Base-by-base conservation (phyloP, 768 basidiomycete species). In the Boletus huronensis region DNA sequence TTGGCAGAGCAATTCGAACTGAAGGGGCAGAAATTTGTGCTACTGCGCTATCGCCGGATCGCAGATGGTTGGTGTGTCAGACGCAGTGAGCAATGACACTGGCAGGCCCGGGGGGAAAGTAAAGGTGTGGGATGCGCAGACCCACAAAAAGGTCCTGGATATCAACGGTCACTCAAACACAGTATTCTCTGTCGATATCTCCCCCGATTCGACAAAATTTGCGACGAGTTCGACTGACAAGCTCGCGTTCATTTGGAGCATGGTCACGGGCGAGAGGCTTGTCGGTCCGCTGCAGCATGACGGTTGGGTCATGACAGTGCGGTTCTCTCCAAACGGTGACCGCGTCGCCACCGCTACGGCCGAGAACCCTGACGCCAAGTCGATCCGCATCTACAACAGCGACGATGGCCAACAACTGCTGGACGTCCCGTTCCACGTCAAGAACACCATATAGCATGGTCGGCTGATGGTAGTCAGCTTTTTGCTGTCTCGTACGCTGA, bases 251-350 rank as follows among this genome's bases (percentile, higher is more conserved):
- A 41, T 58, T 14, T 54, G 57, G 57, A 41, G 5, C 28, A 4
- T 50, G 5, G 17, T 10, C 7, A 52, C 36, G 0, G 57, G 57
- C 0, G 10, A 45, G 3, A 3, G 14, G 16, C 44, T 55, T 1
- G 23, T 28, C 4, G 56, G 56, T 0, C 45, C 58, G 0, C 44
- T 59, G 2, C 14, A 26, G 23, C 51, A 53, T n/a, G 28, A 46
- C 0, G 17, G 19, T 6, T n/a, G n/a, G 23, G 34, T 46, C 4
- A 35, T 43, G 3, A 40, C 28, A 0, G 45, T 44, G 17, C 45
- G 45, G 9, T 51, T 58, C 28, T 58, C 57, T 21, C 45, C 57
- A 0, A n/a, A 5, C 1, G 54, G 57, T 8, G 39, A 50, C 29
- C 54, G 54, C n/a, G 26, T 58, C 16, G 57, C 54, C 13, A 51